phyloP scores from a whole-genome alignment of 208 protist genomes.

The Naegleria fowleri region DNA sequence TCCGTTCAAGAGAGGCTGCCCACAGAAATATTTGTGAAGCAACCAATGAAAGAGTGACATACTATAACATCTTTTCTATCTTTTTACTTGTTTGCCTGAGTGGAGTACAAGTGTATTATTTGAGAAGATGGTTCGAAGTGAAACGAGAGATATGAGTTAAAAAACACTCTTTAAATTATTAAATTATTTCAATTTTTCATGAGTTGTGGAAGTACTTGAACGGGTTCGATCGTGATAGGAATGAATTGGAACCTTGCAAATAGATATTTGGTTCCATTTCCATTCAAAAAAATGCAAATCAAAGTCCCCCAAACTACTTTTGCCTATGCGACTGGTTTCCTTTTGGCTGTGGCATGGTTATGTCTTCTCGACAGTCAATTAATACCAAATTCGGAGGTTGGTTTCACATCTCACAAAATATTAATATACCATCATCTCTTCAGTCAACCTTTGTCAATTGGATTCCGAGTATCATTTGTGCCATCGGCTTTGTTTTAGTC shows the following conservation, averaged over 20 bases:
- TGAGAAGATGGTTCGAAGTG: conserved; percentile 63
- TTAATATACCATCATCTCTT: too few relatives aligned
- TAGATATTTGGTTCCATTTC: not conserved
- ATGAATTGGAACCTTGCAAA: too few relatives aligned
- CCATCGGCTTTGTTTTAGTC: not conserved
- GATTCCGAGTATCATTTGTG: not conserved
- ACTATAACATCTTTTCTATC: conserved; percentile 65
- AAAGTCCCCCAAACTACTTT: not conserved
- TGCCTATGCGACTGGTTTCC: not conserved
- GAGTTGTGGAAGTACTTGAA: too few relatives aligned
- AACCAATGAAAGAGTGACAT: conserved; percentile 69
- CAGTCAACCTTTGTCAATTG: not conserved
- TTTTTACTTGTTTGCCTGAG: conserved; percentile 58
- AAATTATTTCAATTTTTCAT: too few relatives aligned
- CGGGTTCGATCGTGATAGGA: too few relatives aligned
- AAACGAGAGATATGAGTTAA: conserved; percentile 5
- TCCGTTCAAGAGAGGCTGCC: conserved; percentile 54
- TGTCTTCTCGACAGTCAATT: not conserved
- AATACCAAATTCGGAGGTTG: not conserved
- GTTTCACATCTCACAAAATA: too few relatives aligned
- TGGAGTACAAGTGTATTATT: conserved; percentile 61
- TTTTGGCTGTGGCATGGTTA: not conserved
- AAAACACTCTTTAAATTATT: not conserved
- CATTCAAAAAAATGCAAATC: not conserved
- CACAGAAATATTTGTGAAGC: conserved; percentile 68